Evolutionary conservation across 495 filamentous ascomycete genomes (phyloP), one percentile per base, ranked within the genome.

Genomic region (Cudoniella acicularis): DNA sequence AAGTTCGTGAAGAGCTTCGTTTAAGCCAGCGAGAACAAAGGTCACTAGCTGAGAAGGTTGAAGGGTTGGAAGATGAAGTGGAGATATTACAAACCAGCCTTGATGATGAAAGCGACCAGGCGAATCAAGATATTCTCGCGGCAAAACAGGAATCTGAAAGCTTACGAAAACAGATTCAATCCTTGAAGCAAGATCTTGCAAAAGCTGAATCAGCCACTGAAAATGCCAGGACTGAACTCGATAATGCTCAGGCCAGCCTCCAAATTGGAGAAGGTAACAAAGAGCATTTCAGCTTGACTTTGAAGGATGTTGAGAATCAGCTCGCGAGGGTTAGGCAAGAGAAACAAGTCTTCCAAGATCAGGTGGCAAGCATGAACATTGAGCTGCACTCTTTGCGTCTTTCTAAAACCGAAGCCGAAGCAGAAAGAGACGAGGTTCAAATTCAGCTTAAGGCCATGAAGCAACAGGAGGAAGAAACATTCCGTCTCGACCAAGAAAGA

Each of bases 31-130:
- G 87, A 16, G 84, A 87, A 40, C 82, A 85, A 69, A 78, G 82
- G 53, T 70, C 75, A 1, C 74, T 91, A 25, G 75, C 77, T 43
- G 86, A 90, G 48, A 91, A 87, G 63, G 73, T 88, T 9, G 82
- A 89, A 61, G 83, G 78, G n/a, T 68, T 95, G 16, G 88, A 93
- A 66, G 89, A 92, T 60, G 90, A 95, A 67, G 77, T 93, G 10
- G 83, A 91, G 49, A 81, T 92, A 36, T 72, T 93, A 26, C 89
- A 91, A 65, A 78, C 79, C 18, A 87, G 80, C 52, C 70, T 91
- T 45, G 88, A 91, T 59, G 89, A 94, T 59, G 90, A 90, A 67
- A 80, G 80, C 59, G 83, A 87, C 60, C 79, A 81, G 41, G 83
- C 82, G 16, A 84, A 83, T 8, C 71, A 79, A 16, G 82, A 85